Evolutionary conservation across 73 alveolate species (phyloP), one percentile per base, ranked within the genome.

Genomic region (Symbiodinium natans): DNA sequence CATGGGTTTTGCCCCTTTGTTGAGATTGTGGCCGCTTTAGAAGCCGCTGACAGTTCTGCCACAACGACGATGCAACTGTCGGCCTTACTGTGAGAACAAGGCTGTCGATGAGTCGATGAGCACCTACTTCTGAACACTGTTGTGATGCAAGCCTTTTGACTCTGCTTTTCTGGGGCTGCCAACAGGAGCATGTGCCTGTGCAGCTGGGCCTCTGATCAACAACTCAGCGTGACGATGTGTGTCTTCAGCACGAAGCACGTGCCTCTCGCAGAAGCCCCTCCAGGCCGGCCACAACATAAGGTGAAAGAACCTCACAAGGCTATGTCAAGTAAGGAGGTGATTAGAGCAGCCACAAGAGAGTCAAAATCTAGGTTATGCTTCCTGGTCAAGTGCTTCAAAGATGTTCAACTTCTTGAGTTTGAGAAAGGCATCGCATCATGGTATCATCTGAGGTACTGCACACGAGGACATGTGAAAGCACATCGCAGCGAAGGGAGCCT

Each of bases 401-500:
- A n/a, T n/a, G n/a, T n/a, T n/a, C n/a, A n/a, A n/a, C n/a, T n/a
- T n/a, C n/a, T n/a, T n/a, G n/a, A n/a, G n/a, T n/a, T n/a, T n/a
- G n/a, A n/a, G n/a, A n/a, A n/a, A n/a, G n/a, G 56, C 11, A 43
- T 10, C 25, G 71, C 71, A 5, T 13, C n/a, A 52, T 27, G 13
- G 68, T 27, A 52, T 21, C 68, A 5, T 52, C 71, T 52, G 71
- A 52, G 71, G 71, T 9, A 21, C 95, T 0, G 95, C 95, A 41
- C 95, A 88, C 71, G 95, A 88, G 42, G 95, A 88, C 43, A 88
- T 88, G 86, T 88, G 95, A 83, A 88, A 88, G 43, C 85, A 88
- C n/a, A 88, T 27, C 9, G 95, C 95, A 33, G 95, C 95, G 8
- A 38, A 39, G 33, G 95, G 95, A 8, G 95, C 95, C 4, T 83